Percentiles rank a stretch among this genome's conserved stretches.
These are phyloP conservation scores for Balakata baccata DNA, from an alignment of 345 rosid species.

Conservation along the genomic window DNA sequence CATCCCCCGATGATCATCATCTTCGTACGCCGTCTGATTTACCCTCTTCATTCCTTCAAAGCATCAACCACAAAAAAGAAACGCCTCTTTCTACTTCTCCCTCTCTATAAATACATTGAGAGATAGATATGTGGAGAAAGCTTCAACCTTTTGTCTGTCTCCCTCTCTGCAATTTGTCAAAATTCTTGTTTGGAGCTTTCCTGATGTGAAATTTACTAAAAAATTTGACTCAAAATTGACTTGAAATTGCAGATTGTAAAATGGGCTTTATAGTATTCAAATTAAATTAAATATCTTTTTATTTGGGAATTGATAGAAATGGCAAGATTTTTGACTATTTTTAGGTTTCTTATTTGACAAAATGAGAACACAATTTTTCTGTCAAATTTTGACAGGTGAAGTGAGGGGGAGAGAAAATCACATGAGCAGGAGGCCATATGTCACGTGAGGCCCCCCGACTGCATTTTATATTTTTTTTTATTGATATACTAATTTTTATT, in stretches of 20 bases:
- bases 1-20: conserved; percentile 8
- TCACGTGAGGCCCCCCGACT: too few species aligned
- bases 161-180: background rate
- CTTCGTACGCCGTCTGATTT: conserved; percentile 20
- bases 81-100: background rate
- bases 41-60: conserved; percentile 25
- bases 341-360: too few species aligned
- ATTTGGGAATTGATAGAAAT: background rate
- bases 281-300: background rate
- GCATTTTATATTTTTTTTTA: too few species aligned
- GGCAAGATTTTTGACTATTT: background rate
- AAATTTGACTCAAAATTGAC: conserved; percentile 5
- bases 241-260: background rate
- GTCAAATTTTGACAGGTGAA: too few species aligned
- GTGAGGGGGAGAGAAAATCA: too few species aligned
- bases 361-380: too few species aligned
- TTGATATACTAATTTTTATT: too few species aligned
- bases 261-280: background rate
- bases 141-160: background rate
- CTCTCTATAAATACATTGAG: too few species aligned
- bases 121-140: background rate
- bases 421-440: too few species aligned
- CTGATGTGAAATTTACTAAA: background rate
- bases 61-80: conserved; percentile 14
- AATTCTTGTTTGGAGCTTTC: background rate